phyloP scores from a whole-genome alignment of 2,329 filamentous ascomycete genomes.

The Cadophora luteo-olivacea region DNA sequence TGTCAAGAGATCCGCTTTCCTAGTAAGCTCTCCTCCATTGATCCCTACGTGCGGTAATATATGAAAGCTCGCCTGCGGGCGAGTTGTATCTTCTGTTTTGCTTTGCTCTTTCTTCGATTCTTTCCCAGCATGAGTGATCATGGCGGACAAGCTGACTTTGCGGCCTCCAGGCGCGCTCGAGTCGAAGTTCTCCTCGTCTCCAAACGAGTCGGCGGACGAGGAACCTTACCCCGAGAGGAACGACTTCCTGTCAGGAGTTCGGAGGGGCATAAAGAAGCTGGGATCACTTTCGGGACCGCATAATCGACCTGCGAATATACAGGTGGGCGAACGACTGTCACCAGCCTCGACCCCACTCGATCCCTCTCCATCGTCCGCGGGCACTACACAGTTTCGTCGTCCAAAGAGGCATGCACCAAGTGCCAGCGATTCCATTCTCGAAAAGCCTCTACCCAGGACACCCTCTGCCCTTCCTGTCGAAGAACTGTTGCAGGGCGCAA shows the following conservation, averaged over 20 bases:
- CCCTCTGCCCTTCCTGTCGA: slow-evolving; percentile 38
- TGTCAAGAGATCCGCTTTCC: slow-evolving; percentile 23
- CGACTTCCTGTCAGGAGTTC: slow-evolving; percentile 42
- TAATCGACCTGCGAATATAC: slow-evolving; percentile 36
- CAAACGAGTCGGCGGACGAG: slow-evolving; percentile 38
- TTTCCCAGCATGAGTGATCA: slow-evolving; percentile 40
- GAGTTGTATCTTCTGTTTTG: slow-evolving; percentile 20
- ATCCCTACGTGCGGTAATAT: slow-evolving; percentile 21
- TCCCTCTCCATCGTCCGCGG: slow-evolving; percentile 28
- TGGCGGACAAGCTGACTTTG: slow-evolving; percentile 44
- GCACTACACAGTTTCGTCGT: slow-evolving; percentile 25
- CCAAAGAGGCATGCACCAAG: slow-evolving; percentile 40
- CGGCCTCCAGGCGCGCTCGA: slow-evolving; percentile 41
- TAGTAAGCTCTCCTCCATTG: slow-evolving; percentile 27
- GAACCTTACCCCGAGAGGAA: slow-evolving; percentile 32
- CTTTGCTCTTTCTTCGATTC: slow-evolving; percentile 18
- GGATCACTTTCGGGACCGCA: slow-evolving; percentile 41
- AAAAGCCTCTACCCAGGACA: slow-evolving; percentile 44
- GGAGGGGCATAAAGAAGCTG: slow-evolving; percentile 42
- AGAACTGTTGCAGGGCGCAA: slow-evolving; percentile 26
- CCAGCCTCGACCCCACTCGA: slow-evolving; percentile 24
- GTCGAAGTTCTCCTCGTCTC: slow-evolving; percentile 35
- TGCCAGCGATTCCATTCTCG: slow-evolving; percentile 37
- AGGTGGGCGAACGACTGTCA: slow-evolving; percentile 30
- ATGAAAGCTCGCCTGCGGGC: slow-evolving; percentile 25